Evolutionary conservation across 2,329 filamentous ascomycete genomes (phyloP).

Genomic region (Penicillium nordicum): DNA sequence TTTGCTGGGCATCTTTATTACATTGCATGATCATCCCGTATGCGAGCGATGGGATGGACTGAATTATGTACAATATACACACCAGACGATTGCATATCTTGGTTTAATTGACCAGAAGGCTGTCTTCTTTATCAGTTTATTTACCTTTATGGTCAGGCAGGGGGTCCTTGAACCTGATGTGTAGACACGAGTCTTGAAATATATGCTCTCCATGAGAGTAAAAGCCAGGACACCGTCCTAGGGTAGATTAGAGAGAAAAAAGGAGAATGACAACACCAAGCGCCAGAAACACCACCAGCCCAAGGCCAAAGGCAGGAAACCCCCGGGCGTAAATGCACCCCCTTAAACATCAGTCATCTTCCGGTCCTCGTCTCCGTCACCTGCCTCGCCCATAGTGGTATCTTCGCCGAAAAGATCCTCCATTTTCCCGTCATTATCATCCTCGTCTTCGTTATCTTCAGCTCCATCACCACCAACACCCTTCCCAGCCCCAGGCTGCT

Average conservation of each 20-base stretch:
- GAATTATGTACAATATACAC: slow-evolving; percentile 24
- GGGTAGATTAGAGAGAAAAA: slow-evolving; percentile 1
- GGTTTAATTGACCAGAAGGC: slow-evolving; percentile 10
- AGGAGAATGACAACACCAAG: slow-evolving; percentile 10
- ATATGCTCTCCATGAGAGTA: neutral
- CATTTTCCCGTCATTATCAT: slow-evolving; percentile 47
- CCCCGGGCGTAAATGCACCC: neutral
- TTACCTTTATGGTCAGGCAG: neutral
- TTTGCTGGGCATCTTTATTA: slow-evolving; percentile 21
- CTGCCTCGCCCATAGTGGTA: slow-evolving; percentile 37
- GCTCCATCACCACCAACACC: slow-evolving; percentile 34
- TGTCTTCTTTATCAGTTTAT: slow-evolving; percentile 3
- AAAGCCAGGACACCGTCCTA: neutral
- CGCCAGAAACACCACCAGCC: slow-evolving; percentile 20
- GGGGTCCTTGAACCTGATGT: neutral
- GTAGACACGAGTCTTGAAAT: neutral
- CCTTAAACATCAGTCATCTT: slow-evolving; percentile 43
- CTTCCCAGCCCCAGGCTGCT: slow-evolving; percentile 20
- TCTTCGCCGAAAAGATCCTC: slow-evolving; percentile 48
- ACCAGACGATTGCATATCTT: slow-evolving; percentile 14
- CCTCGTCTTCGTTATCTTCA: slow-evolving; percentile 37
- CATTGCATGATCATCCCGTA: slow-evolving; percentile 19
- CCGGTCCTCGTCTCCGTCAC: slow-evolving; percentile 39
- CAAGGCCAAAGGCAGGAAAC: slow-evolving; percentile 1
- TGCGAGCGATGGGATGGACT: slow-evolving; percentile 14